Conservation (phyloP, 2,329 filamentous ascomycete genomes). For the Harringtonia aguacate region DNA sequence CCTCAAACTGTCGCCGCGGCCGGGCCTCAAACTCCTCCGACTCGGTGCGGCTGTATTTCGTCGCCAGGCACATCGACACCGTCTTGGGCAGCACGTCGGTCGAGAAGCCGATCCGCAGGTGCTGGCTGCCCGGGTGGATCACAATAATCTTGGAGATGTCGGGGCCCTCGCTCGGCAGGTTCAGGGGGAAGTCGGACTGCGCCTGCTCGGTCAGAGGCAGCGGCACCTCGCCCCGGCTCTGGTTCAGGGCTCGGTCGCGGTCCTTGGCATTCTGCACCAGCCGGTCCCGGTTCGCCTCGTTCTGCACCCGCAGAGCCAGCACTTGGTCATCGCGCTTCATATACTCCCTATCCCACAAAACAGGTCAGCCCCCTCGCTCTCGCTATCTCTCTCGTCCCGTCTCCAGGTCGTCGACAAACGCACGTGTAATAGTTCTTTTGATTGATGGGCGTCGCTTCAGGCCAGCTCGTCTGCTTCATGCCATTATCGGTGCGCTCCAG, state of each 20-base stretch:
- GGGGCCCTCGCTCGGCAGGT: conserved; percentile 46
- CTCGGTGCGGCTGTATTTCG: conserved; percentile 67
- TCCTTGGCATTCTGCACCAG: conserved; percentile 83
- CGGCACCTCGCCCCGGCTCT: conserved; percentile 52
- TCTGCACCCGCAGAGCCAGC: conserved; percentile 76
- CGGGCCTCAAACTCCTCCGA: conserved; percentile 72
- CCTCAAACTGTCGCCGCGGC: conserved; percentile 58
- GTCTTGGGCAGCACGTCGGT: conserved; percentile 92
- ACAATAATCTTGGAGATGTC: conserved; percentile 87
- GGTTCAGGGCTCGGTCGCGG: conserved; percentile 72
- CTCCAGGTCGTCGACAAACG: conserved; percentile 20
- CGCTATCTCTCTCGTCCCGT: conserved; percentile 10
- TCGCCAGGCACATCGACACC: conserved; percentile 84
- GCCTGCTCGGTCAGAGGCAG: conserved; percentile 50
- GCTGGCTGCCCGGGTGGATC: conserved; percentile 92
- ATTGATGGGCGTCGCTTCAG: conserved; percentile 85
- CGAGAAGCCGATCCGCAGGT: conserved; percentile 87
- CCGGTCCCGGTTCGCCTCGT: conserved; percentile 73
- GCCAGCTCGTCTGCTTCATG: conserved; percentile 92
- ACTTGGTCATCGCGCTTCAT: conserved; percentile 97
- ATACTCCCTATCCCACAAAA: conserved; percentile 48
- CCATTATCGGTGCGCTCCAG: conserved; percentile 96
- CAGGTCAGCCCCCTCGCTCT: too few relatives aligned
- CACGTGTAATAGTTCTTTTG: conserved; percentile 99
- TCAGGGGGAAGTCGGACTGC: conserved; percentile 34